Evolutionary conservation across 306 rosid species (phyloP), one percentile per base, ranked within the genome.

Genomic region (Castanea crenata): DNA sequence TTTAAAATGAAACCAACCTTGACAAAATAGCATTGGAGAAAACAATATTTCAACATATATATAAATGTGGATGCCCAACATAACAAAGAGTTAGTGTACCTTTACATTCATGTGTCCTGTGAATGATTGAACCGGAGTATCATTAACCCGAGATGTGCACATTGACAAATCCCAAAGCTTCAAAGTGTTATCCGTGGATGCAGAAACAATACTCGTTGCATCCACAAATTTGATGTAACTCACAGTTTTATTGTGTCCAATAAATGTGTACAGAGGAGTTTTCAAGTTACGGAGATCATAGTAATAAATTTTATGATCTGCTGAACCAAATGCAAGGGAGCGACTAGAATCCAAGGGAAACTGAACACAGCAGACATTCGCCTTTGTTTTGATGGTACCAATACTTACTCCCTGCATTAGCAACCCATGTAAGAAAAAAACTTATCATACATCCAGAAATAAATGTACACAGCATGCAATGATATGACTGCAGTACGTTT

Each of bases 81-180:
- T 46, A 74, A 34, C 51, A 57, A 78, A 6, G 56, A 78, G 73
- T 35, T 32, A 69, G 71, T 70, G 72, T 92, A 96, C 99, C 99
- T 96, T 96, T 52, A 96, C 91, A 83, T 96, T 96, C 70, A 56
- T 80, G 87, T 96, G 98, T 79, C 99, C 99, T 0, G 96, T 89
- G 82, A 88, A 93, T 67, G 97, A 88, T 70, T 89, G 96, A 73
- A 91, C 64, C 0, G 99, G 99, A 3, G 97, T 68, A 81, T 93
- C 97, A 71, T 89, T 77, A 74, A 96, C 92, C 51, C 92, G 98
- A 80, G 99, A 88, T 18, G 97, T 2, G 34, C 91, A 93, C 18
- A 58, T 23, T 10, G 99, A 93, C 89, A 96, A 82, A 88, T 96
- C 99, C 99, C 99, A 96, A 75, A 93, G 99, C 96, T 91, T 96